These are phyloP conservation scores for Echinochloa phyllopogon DNA, from an alignment of 176 grass and related monocot species.

Conservation along the genomic window DNA sequence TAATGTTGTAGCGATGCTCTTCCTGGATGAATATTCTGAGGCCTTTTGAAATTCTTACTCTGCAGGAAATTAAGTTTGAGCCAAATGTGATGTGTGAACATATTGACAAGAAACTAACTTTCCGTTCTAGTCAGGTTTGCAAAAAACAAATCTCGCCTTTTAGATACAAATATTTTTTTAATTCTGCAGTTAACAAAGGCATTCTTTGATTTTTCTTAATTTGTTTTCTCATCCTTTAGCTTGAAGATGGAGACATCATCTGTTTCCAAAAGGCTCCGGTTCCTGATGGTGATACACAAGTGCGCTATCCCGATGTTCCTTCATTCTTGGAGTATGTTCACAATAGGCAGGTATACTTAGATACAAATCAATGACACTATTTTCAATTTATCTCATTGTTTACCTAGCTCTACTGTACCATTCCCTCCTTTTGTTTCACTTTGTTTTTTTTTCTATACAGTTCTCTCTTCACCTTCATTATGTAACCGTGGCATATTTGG, in stretches of 20 bases:
- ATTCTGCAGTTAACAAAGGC: conserved; percentile 11
- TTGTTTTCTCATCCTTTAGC: conserved; percentile 53
- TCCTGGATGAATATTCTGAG: conserved; percentile 30
- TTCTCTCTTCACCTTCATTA: conserved; percentile 13
- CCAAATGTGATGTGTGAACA: conserved; percentile 95
- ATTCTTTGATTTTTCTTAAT: conserved; percentile 2
- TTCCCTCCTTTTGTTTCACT: conserved; percentile 1
- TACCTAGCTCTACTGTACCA: conserved; percentile 3
- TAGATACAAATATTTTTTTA: conserved; percentile 27
- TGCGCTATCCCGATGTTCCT: conserved; percentile 86
- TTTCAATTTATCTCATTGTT: conserved; percentile 12
- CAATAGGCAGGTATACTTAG: conserved; percentile 84
- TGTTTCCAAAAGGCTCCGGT: conserved; percentile 71
- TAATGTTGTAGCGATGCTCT: neutral
- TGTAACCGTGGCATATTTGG: conserved; percentile 9
- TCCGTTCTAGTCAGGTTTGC: conserved; percentile 83
- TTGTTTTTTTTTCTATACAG: neutral
- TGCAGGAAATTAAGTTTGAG: conserved; percentile 97
- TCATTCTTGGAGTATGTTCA: conserved; percentile 98
- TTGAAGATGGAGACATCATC: conserved; percentile 96
- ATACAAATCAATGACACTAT: conserved; percentile 28
- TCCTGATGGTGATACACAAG: conserved; percentile 53
- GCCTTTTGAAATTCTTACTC: conserved; percentile 38
- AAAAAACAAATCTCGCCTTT: conserved; percentile 12
- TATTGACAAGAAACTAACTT: conserved; percentile 86